A percentile compares a stretch with the other conserved stretches of the same genome.
Evolutionary conservation across 2,329 filamentous ascomycete species (phyloP).

Genomic region (Pseudophaeomoniella oleicola): DNA sequence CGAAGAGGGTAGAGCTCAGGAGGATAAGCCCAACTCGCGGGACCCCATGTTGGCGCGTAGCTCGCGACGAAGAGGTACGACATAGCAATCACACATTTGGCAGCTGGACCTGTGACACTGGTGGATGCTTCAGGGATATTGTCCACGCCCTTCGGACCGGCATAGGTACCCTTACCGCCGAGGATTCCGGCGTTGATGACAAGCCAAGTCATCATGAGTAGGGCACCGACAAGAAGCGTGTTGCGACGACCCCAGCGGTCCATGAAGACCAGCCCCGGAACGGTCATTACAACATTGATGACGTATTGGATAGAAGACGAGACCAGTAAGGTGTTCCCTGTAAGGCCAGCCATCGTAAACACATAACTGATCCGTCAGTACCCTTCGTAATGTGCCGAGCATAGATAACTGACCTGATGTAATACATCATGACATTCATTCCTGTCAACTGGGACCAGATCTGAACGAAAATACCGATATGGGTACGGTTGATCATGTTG

Average conservation of each 20-base stretch:
- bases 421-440: conserved; percentile 61
- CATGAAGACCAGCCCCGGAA: conserved; percentile 60
- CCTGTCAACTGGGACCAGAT: conserved; percentile 65
- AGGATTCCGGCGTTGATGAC: conserved; percentile 28
- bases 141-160: conserved; percentile 16
- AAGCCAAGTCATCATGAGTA: conserved; percentile 42
- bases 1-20: conserved; percentile 49
- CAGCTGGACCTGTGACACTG: conserved; percentile 27
- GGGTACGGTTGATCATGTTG: conserved; percentile 58
- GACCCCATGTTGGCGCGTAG: conserved; percentile 51
- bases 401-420: conserved; percentile 32
- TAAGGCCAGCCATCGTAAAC: conserved; percentile 57
- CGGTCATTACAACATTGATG: conserved; percentile 67
- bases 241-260: conserved; percentile 62
- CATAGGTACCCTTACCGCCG: conserved; percentile 25
- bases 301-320: conserved; percentile 59
- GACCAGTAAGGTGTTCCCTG: conserved; percentile 42
- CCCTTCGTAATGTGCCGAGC: conserved; percentile 2
- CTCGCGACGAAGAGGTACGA: conserved; percentile 60
- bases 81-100: conserved; percentile 52
- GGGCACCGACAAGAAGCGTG: conserved; percentile 50
- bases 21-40: conserved; percentile 44
- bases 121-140: conserved; percentile 22
- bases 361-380: conserved; percentile 36
- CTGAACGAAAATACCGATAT: conserved; percentile 58